Evolutionary conservation across 495 filamentous ascomycete species (phyloP), one percentile per base, ranked within the genome.

Genomic region (Margaritispora aquatica): DNA sequence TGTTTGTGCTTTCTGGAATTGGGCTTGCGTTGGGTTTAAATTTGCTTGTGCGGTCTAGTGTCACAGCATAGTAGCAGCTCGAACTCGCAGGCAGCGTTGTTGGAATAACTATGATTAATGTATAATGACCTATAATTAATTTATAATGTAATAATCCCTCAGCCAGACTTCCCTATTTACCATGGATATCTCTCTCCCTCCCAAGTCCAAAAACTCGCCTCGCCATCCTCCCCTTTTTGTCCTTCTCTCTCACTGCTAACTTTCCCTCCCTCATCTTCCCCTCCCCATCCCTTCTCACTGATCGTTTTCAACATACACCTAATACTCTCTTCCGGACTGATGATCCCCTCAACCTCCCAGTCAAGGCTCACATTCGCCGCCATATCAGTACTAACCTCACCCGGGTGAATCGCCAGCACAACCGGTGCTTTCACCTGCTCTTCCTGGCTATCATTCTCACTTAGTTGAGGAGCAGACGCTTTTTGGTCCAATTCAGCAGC

Each of bases 121-220:
- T 9, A 15, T n/a, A 44, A n/a, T 10, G 11, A 44, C 38, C 19
- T 44, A 44, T 17, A 3, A 44, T 44, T 44, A 44, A 44, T 44
- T 9, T 7, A 44, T 44, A 44, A 44, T 44, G 38, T 44, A 44
- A 44, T 44, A 44, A 8, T 13, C 5, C 13, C 13, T 5, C 29
- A 34, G 29, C 38, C 15, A 44, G 3, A n/a, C 3, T 44, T 2
- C 38, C 11, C 17, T 8, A 3, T 15, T 61, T 20, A 65, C 55
- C 59, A 55, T 15, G 50, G 57, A 60, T 72, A 61, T 60, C 78
- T 76, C 59, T 73, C 73, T 38, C 77, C 71, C 52, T 81, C 73
- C 76, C 77, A 82, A 13, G 76, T 78, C 77, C 77, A 81, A 62
- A 82, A 82, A 13, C 74, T 81, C 8, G 78, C 79, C 55, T 73